phyloP scores from a whole-genome alignment of 176 grass and related monocot genomes.

The Oryza rufipogon region DNA sequence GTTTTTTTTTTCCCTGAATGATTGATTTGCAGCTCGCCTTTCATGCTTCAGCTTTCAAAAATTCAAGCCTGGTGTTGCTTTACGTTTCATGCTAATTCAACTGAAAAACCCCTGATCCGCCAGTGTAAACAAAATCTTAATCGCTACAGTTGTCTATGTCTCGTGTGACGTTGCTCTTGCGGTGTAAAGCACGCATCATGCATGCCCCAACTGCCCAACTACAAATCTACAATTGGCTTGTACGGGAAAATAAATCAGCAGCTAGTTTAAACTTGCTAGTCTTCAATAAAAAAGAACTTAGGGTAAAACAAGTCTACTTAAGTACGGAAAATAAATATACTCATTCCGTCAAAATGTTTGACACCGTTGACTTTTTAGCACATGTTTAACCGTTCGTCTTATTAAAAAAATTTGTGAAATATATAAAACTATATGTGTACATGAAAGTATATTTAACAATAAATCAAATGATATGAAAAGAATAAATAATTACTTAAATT shows the following conservation, averaged over 20 bases:
- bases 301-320: too few relatives aligned
- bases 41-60: neutral
- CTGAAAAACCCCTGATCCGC: neutral
- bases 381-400: too few relatives aligned
- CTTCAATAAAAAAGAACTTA: too few relatives aligned
- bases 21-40: constrained; percentile 21
- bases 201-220: neutral
- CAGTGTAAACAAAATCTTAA: neutral
- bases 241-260: neutral
- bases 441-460: too few relatives aligned
- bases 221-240: neutral
- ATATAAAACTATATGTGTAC: too few relatives aligned
- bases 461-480: too few relatives aligned
- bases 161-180: neutral
- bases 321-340: neutral
- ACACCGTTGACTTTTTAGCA: too few relatives aligned
- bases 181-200: constrained; percentile 21
- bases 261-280: neutral
- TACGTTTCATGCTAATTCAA: neutral
- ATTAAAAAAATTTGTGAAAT: too few relatives aligned
- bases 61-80: neutral
- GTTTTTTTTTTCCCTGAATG: constrained; percentile 7
- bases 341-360: too few relatives aligned
- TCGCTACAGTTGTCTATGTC: neutral
- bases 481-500: too few relatives aligned